Evolutionary conservation across 495 filamentous ascomycete genomes (phyloP).

Genomic region (Hypoxylon cercidicola): DNA sequence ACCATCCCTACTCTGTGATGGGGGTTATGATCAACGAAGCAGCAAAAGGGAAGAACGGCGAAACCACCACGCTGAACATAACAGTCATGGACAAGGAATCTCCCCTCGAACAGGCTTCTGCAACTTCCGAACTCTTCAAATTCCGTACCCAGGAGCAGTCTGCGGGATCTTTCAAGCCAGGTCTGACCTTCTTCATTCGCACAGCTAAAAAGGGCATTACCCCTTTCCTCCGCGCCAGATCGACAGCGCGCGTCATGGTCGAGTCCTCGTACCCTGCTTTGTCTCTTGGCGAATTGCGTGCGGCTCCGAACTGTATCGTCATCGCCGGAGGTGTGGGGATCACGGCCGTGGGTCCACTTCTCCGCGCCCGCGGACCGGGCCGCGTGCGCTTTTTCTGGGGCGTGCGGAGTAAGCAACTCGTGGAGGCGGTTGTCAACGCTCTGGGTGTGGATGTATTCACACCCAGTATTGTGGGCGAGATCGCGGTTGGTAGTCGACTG

Average conservation of each 20-base stretch:
- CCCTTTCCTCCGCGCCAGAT: slow-evolving; percentile 5
- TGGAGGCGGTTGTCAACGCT: slow-evolving; percentile 11
- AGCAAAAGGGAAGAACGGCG: neutral
- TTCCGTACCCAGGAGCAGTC: neutral
- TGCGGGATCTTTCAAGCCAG: slow-evolving; percentile 6
- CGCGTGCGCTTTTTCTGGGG: slow-evolving; percentile 41
- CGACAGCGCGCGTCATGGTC: slow-evolving; percentile 23
- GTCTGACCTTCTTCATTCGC: slow-evolving; percentile 36
- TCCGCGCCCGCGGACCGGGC: slow-evolving; percentile 16
- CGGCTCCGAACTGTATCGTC: slow-evolving; percentile 28
- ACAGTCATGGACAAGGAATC: slow-evolving; percentile 9
- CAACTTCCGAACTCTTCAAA: neutral
- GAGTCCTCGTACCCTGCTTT: slow-evolving; percentile 33
- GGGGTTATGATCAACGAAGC: slow-evolving; percentile 20
- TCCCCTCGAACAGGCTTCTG: neutral
- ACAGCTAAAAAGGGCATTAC: slow-evolving; percentile 17
- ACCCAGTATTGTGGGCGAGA: slow-evolving; percentile 22
- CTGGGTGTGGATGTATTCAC: slow-evolving; percentile 18
- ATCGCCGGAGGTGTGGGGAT: slow-evolving; percentile 46
- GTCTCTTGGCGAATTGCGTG: slow-evolving; percentile 14
- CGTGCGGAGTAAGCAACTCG: slow-evolving; percentile 23
- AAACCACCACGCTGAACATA: neutral
- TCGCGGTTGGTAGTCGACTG: slow-evolving; percentile 31
- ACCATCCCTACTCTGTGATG: slow-evolving; percentile 58
- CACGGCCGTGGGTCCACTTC: slow-evolving; percentile 26